These are phyloP conservation scores for Hypoxylon lienhwacheense DNA, from an alignment of 495 filamentous ascomycete species.

Conservation along the genomic window DNA sequence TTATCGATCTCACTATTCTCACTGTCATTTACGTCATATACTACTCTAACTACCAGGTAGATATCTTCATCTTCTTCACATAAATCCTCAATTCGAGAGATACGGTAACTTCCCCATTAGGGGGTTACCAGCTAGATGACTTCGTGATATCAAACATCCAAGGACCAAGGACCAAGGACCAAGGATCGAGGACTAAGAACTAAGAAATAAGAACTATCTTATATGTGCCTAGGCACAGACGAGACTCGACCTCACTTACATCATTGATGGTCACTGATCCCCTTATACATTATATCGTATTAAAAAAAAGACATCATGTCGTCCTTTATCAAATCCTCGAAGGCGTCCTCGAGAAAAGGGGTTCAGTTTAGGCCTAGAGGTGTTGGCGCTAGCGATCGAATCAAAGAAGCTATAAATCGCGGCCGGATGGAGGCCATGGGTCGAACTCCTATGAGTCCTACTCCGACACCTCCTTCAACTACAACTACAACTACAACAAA, in stretches of 20 bases:
- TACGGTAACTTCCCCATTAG: slow-evolving; percentile 11
- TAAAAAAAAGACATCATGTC: slow-evolving; percentile 29
- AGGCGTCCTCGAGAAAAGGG: slow-evolving; percentile 20
- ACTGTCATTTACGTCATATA: background rate
- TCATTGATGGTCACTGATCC: too few species aligned
- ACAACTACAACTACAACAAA: slow-evolving; percentile 12
- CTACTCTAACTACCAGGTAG: background rate
- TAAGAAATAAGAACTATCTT: too few species aligned
- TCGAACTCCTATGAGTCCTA: slow-evolving; percentile 26
- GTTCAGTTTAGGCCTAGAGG: slow-evolving; percentile 33
- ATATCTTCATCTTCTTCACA: background rate
- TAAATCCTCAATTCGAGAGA: background rate
- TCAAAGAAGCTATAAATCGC: slow-evolving; percentile 37
- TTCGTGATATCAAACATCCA: slow-evolving; percentile 3
- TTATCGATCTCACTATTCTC: background rate
- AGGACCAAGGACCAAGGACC: too few species aligned
- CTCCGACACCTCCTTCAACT: slow-evolving; percentile 18
- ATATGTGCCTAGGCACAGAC: too few species aligned
- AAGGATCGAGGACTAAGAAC: too few species aligned
- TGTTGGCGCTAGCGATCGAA: slow-evolving; percentile 25
- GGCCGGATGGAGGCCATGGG: slow-evolving; percentile 35
- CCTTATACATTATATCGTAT: slow-evolving; percentile 5
- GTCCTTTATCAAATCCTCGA: slow-evolving; percentile 33
- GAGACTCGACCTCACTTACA: too few species aligned
- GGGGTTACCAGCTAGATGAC: slow-evolving; percentile 15